Base-by-base conservation (phyloP, 1,284 basidiomycete species). In the Moniliophthora roreri region DNA sequence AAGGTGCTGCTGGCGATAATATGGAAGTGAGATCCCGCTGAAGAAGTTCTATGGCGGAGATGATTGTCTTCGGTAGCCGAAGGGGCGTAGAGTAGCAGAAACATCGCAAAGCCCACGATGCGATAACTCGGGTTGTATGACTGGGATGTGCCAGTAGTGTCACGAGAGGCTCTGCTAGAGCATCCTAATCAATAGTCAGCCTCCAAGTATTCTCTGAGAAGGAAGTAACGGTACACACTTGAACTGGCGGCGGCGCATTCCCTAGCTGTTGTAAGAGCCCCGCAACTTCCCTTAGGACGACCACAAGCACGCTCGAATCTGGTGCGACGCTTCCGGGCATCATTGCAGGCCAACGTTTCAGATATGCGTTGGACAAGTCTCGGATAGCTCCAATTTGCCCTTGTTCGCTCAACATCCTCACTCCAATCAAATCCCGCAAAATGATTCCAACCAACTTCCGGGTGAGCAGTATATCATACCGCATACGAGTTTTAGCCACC, bases 301-400 rank as follows among this genome's bases (percentile, higher is more conserved):
- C 78, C 1, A 87, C 80, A 9, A 98, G 75, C 1, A 91, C 82
- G 1, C 84, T 71, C 20, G 92, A 83, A 51, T 74, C 77, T 0
- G 94, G 92, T 0, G 89, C 81, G 20, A 75, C 75, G 58, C 92
- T 86, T 4, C 92, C 92, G 1, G 93, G 94, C 80, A 97, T 88
- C 66, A 96, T 81, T 0, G 92, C 87, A 0, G 94, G 94, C 93
- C 94, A 99, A 54, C 90, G 82, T 65, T 91, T 93, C 51, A 98
- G 75, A 63, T 94, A 97, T 4, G 79, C 75, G 48, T 78, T 84
- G 0, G 90, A 86, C 45, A 98, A 74, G 59, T 96, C 94, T 60
- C 91, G 87, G 26, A 98, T 91, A 0, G 95, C 96, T 34, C 80
- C 77, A 47, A 98, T 95, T 70, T 98, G 95, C 0, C 89, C 94